phyloP scores from a whole-genome alignment of 1,139 yeast genomes.

The Yamadazyma atlantica region DNA sequence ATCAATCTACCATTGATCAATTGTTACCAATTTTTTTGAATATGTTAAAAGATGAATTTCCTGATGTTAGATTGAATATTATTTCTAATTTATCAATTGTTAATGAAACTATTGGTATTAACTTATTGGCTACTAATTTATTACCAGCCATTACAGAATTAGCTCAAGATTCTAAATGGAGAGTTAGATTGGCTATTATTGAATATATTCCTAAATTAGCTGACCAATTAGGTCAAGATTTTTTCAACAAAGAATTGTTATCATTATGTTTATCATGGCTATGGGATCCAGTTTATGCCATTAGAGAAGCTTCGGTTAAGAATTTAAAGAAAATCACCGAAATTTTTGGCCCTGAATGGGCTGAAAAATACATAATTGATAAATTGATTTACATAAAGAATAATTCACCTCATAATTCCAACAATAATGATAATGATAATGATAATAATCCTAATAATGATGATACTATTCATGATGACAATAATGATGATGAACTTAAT shows the following conservation, averaged over 20 bases:
- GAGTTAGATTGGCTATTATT: constrained; percentile 94
- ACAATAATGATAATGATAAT: constrained; percentile 10
- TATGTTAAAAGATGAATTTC: constrained; percentile 95
- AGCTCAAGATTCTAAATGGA: constrained; percentile 97
- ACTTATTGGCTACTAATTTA: constrained; percentile 77
- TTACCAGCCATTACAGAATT: constrained; percentile 95
- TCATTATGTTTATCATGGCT: constrained; percentile 93
- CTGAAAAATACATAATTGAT: constrained; percentile 76
- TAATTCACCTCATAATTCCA: constrained; percentile 11
- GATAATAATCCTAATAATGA: constrained; percentile 18
- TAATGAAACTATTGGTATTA: constrained; percentile 92
- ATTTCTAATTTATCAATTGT: constrained; percentile 90
- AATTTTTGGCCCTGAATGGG: constrained; percentile 94
- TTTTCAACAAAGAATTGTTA: constrained; percentile 89
- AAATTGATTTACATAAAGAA: constrained; percentile 50
- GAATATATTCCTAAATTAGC: constrained; percentile 96
- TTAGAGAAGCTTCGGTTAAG: constrained; percentile 92
- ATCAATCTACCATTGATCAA: constrained; percentile 78
- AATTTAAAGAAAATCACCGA: constrained; percentile 78
- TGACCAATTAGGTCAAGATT: constrained; percentile 90
- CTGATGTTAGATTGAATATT: constrained; percentile 93
- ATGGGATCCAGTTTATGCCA: constrained; percentile 96
- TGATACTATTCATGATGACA: constrained; percentile 20
- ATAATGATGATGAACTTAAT: constrained; percentile 34
- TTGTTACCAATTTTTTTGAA: constrained; percentile 85